A percentile compares a stretch with the other conserved stretches of the same genome.
These are phyloP conservation scores for Microdochium trichocladiopsis DNA, from an alignment of 2,329 filamentous ascomycete species.

Conservation along the genomic window DNA sequence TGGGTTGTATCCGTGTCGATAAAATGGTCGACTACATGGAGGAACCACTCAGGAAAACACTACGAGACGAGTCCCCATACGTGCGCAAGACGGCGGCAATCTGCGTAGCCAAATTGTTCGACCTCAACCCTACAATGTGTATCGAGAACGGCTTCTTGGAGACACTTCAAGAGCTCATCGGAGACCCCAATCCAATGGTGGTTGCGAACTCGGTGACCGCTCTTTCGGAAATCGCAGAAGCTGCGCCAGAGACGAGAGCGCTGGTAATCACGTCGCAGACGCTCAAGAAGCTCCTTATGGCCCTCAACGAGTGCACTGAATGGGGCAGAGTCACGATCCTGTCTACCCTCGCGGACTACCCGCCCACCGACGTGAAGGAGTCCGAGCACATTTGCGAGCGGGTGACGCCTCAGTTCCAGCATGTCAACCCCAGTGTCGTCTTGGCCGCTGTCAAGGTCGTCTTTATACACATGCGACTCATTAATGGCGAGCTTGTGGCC, in stretches of 20 bases:
- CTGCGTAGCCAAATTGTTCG: constrained; percentile 96
- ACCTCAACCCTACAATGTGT: constrained; percentile 86
- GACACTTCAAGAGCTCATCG: constrained; percentile 88
- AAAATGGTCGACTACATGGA: constrained; percentile 99
- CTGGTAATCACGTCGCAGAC: constrained; percentile 75
- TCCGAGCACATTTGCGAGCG: constrained; percentile 97
- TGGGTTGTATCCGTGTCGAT: constrained; percentile 97
- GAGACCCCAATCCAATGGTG: constrained; percentile 97
- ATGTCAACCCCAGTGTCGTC: constrained; percentile 95
- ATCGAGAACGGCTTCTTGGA: constrained; percentile 96
- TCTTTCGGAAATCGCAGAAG: constrained; percentile 82
- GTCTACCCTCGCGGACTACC: constrained; percentile 83
- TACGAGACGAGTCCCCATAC: constrained; percentile 95
- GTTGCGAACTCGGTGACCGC: constrained; percentile 96
- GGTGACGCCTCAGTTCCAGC: constrained; percentile 94
- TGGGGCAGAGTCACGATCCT: constrained; percentile 96
- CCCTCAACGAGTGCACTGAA: constrained; percentile 95
- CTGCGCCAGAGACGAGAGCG: constrained; percentile 83
- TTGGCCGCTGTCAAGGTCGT: constrained; percentile 97
- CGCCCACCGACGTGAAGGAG: constrained; percentile 82
- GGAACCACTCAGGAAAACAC: constrained; percentile 89
- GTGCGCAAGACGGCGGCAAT: constrained; percentile 97
- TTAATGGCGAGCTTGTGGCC: constrained; percentile 70
- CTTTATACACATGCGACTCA: constrained; percentile 87
- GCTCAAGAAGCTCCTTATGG: constrained; percentile 93